Percentiles rank a stretch among this genome's conserved stretches.
phyloP scores from a whole-genome alignment of 208 protist species.

The Leishmania gerbilli region DNA sequence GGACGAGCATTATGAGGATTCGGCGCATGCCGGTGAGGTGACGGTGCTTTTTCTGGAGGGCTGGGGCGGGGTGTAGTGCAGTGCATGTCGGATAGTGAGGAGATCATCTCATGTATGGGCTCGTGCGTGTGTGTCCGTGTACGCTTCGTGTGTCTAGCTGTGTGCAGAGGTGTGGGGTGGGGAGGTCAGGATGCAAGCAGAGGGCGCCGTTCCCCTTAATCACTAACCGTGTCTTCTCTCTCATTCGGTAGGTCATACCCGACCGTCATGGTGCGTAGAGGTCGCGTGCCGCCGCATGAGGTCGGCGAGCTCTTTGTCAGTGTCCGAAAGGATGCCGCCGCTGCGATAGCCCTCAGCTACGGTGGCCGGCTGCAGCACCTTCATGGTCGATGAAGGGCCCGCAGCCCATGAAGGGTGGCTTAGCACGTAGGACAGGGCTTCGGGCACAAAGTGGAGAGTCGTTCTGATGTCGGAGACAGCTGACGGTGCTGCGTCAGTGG shows the following conservation, averaged over 20 bases:
- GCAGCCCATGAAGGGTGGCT: not conserved
- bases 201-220: not conserved
- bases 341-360: not conserved
- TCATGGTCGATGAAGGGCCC: not conserved
- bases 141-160: too few species aligned
- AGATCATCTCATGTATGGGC: too few species aligned
- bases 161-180: too few species aligned
- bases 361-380: not conserved
- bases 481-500: not conserved
- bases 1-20: too few species aligned
- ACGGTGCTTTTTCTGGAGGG: too few species aligned
- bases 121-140: too few species aligned
- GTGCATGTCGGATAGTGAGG: too few species aligned
- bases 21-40: too few species aligned
- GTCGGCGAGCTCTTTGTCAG: not conserved
- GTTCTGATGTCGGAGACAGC: not conserved
- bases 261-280: not conserved
- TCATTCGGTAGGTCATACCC: not conserved
- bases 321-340: not conserved
- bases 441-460: not conserved
- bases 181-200: too few species aligned
- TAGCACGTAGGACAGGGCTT: not conserved
- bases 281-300: slow-evolving; percentile 2
- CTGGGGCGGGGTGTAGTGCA: too few species aligned
- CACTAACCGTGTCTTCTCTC: not conserved